Base-by-base conservation (phyloP, 2,329 filamentous ascomycete genomes). In the Helotiales sp. region DNA sequence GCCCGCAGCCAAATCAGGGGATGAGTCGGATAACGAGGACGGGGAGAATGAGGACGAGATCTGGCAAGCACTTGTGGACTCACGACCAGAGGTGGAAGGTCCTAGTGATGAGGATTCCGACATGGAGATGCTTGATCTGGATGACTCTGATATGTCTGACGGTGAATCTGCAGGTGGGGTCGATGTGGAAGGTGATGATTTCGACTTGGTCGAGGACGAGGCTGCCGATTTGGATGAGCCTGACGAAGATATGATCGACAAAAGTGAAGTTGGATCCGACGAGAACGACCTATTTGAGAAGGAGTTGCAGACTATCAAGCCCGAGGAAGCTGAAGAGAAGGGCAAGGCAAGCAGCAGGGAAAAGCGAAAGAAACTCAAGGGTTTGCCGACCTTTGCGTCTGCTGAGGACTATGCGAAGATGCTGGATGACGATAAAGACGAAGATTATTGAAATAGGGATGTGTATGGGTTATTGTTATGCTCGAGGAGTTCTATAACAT, bases 371-470 rank as follows among this genome's bases (percentile, higher is more conserved):
- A 91, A 91, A 77, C 80, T 98, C 73, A 96, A 92, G 82, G 85
- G 86, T 63, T 78, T 99, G 66, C 95, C 95, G 6, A 96, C 86
- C 33, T 99, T 99, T 77, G 95, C 96, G 19, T 96, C 91, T 30
- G 89, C 83, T 30, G 95, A 98, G 54, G 95, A 98, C 72, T 99
- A 98, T 74, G 93, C 92, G 15, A 89, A 89, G 67, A 81, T 96
- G 76, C 75, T 96, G 72, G 90, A 81, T 3, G 82, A 85, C 63
- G 90, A 95, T 52, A 85, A 86, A 61, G 86, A 86, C 59, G 71
- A 72, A 50, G 66, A 70, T 59, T 54, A 65, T 50, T 57, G 55
- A 57, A 25, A 22, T 49, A 8, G 9, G 8, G n/a, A n/a, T n/a
- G n/a, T n/a, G n/a, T n/a, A n/a, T n/a, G n/a, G n/a, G n/a, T n/a